Conservation (phyloP, 1,284 basidiomycete species). For the Trametes sp. region DNA sequence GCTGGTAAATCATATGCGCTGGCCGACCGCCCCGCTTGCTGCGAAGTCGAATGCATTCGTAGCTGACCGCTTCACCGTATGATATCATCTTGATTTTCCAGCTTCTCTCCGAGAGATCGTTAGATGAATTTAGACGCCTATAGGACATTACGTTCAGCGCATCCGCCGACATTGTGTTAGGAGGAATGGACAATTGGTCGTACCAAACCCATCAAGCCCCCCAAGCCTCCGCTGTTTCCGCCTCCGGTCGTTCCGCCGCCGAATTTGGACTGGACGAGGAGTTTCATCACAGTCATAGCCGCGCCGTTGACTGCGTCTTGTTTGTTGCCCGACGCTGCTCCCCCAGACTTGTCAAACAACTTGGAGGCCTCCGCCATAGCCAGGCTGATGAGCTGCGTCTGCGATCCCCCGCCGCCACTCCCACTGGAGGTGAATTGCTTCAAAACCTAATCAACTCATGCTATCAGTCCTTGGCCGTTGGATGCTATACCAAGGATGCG, state of each 20-base stretch:
- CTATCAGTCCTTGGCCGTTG: not conserved
- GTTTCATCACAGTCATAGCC: constrained; percentile 85
- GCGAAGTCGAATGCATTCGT: too few relatives aligned
- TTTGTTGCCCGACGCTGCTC: constrained; percentile 73
- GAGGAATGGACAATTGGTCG: too few relatives aligned
- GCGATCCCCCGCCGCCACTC: constrained; percentile 51
- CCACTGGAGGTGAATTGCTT: constrained; percentile 66
- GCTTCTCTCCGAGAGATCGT: too few relatives aligned
- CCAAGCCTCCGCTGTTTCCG: constrained; percentile 69
- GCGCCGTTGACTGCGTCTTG: constrained; percentile 85
- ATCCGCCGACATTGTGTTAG: too few relatives aligned
- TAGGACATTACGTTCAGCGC: too few relatives aligned
- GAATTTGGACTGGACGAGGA: constrained; percentile 74
- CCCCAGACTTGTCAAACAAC: constrained; percentile 75
- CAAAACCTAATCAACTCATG: constrained; percentile 46
- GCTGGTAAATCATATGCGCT: too few relatives aligned
- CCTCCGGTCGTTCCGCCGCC: constrained; percentile 57
- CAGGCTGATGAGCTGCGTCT: constrained; percentile 76
- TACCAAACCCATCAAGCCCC: constrained; percentile 63
- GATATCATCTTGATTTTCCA: too few relatives aligned
- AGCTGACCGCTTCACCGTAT: too few relatives aligned
- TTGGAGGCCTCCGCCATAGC: constrained; percentile 84
- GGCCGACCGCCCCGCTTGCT: too few relatives aligned
- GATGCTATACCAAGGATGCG: constrained; percentile 6
- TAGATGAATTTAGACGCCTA: constrained; percentile 55